phyloP scores from a whole-genome alignment of 2,329 filamentous ascomycete species.

The Calonectria crousiana region DNA sequence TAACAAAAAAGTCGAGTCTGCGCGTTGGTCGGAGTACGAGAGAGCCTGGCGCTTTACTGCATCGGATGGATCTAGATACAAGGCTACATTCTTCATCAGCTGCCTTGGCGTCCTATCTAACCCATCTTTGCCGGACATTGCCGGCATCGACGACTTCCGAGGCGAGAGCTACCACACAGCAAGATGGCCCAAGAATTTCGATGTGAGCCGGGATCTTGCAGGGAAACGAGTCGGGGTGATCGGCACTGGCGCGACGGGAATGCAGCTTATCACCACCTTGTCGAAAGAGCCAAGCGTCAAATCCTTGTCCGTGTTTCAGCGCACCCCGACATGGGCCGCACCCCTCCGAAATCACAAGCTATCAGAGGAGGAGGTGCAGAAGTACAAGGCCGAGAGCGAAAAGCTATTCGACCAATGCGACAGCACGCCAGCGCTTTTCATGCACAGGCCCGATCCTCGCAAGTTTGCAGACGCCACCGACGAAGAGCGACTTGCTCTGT shows the following conservation, averaged over 20 bases:
- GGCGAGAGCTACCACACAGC: conserved; percentile 32
- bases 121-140: conserved; percentile 24
- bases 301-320: conserved; percentile 48
- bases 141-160: conserved; percentile 27
- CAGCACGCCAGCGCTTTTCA: conserved; percentile 25
- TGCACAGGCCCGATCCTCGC: conserved; percentile 32
- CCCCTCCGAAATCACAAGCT: conserved; percentile 39
- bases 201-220: not conserved
- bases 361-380: conserved; percentile 19
- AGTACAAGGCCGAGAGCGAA: conserved; percentile 30
- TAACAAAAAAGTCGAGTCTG: conserved; percentile 1
- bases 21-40: not conserved
- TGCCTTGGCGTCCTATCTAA: conserved; percentile 33
- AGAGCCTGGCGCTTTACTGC: not conserved
- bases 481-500: conserved; percentile 25
- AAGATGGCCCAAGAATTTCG: conserved; percentile 28
- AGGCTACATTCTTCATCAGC: conserved; percentile 26
- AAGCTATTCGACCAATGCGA: conserved; percentile 26
- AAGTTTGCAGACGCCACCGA: conserved; percentile 23
- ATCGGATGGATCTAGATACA: not conserved
- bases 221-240: conserved; percentile 32
- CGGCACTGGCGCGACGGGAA: conserved; percentile 34
- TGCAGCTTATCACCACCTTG: conserved; percentile 31
- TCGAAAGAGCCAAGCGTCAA: conserved; percentile 45
- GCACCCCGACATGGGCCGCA: conserved; percentile 43